A percentile compares a stretch with the other conserved stretches of the same genome.
These are phyloP conservation scores for Mortierella sp. DNA, from an alignment of 371 early-diverging fungal species.

Conservation along the genomic window DNA sequence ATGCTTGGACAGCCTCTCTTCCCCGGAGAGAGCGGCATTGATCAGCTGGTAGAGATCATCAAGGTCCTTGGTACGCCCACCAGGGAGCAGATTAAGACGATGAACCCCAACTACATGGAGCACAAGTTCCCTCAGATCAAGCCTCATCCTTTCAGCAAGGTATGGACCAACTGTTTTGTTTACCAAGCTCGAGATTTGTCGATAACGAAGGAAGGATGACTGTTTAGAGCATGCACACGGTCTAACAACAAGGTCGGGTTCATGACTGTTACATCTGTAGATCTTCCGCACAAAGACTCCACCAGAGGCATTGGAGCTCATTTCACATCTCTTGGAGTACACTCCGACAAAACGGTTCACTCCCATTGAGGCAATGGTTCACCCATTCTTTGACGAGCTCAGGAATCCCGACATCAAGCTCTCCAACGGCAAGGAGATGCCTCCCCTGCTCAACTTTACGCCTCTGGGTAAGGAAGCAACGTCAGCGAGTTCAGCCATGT, in stretches of 20 bases:
- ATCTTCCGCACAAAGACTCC: conserved; percentile 87
- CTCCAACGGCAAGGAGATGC: conserved; percentile 83
- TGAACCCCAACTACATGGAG: conserved; percentile 98
- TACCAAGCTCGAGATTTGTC: too few relatives aligned
- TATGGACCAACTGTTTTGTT: conserved; percentile 21
- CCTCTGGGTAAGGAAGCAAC: conserved; percentile 68
- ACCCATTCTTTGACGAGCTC: conserved; percentile 97
- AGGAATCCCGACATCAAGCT: conserved; percentile 85
- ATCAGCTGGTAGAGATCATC: conserved; percentile 99
- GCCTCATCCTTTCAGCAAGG: conserved; percentile 89
- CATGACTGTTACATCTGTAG: conserved; percentile 35
- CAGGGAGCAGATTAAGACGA: conserved; percentile 92
- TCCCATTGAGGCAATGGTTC: conserved; percentile 94
- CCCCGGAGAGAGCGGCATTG: conserved; percentile 99
- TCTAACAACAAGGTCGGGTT: neutral
- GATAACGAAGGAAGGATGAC: too few relatives aligned
- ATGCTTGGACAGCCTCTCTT: conserved; percentile 97
- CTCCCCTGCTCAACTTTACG: conserved; percentile 92
- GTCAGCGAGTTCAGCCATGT: too few relatives aligned
- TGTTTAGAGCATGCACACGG: too few relatives aligned
- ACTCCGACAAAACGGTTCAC: conserved; percentile 92
- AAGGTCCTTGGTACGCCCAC: conserved; percentile 99
- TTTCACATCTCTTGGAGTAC: conserved; percentile 92
- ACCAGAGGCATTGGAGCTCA: conserved; percentile 90
- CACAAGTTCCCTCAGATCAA: conserved; percentile 98